Evolutionary conservation across 352 stramenopile genomes (phyloP).

Genomic region (Elongisporangium prolatum): DNA sequence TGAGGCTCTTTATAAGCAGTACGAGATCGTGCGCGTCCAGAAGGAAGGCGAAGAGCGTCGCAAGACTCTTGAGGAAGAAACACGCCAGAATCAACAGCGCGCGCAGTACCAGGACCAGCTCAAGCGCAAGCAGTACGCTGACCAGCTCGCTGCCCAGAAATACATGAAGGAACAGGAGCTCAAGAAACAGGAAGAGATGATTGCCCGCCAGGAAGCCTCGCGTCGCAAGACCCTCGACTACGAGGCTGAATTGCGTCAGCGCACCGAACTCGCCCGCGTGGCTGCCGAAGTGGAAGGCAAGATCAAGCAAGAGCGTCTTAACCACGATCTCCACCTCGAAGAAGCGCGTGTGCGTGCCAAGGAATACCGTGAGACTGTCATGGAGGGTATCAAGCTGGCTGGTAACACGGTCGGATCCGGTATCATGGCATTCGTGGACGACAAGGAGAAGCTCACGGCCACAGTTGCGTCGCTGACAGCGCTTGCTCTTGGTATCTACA

Average conservation of each 20-base stretch:
- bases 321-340: conserved; percentile 97
- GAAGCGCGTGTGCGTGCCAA: conserved; percentile 92
- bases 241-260: conserved; percentile 92
- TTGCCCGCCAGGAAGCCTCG: conserved; percentile 93
- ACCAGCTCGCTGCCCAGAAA: conserved; percentile 96
- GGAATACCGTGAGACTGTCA: conserved; percentile 90
- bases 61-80: conserved; percentile 97
- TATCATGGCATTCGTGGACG: conserved; percentile 91
- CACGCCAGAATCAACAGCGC: conserved; percentile 95
- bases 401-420: conserved; percentile 92
- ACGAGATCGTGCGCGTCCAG: conserved; percentile 93
- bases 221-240: conserved; percentile 97
- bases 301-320: conserved; percentile 97
- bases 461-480: conserved; percentile 93
- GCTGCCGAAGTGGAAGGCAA: conserved; percentile 93
- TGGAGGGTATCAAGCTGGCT: conserved; percentile 95
- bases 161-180: conserved; percentile 95
- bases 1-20: conserved; percentile 91
- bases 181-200: conserved; percentile 98
- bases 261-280: conserved; percentile 95
- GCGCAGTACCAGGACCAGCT: conserved; percentile 98
- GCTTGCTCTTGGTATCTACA: conserved; percentile 96
- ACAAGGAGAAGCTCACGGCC: conserved; percentile 95
- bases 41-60: conserved; percentile 95
- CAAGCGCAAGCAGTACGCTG: conserved; percentile 97